Evolutionary conservation across 306 rosid genomes (phyloP).

Genomic region (Quercus bicolor): DNA sequence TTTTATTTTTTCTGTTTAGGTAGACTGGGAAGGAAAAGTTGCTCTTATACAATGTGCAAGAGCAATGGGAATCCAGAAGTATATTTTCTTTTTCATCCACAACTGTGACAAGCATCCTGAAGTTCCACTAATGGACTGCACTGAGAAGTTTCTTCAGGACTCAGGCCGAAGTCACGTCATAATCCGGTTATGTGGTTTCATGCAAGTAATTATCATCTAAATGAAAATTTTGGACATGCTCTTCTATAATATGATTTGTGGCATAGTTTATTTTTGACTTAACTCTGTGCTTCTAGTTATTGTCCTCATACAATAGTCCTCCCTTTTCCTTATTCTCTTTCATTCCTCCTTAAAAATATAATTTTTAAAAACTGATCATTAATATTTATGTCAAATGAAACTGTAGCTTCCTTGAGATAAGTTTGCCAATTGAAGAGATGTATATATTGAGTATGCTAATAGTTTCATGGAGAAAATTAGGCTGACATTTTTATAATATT

Average conservation of each 20-base stretch:
- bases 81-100: slow-evolving; percentile 83
- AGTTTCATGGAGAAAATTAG: too few relatives aligned
- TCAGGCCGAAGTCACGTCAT: slow-evolving; percentile 65
- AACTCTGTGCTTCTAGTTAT: neutral
- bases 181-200: slow-evolving; percentile 81
- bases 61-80: slow-evolving; percentile 98
- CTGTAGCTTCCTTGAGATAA: neutral
- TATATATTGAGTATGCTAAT: neutral
- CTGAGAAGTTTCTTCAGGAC: slow-evolving; percentile 77
- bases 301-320: neutral
- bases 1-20: slow-evolving; percentile 47
- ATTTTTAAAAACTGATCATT: neutral
- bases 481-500: too few relatives aligned
- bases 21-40: slow-evolving; percentile 99
- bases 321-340: neutral
- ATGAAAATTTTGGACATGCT: neutral
- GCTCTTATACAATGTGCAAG: slow-evolving; percentile 91
- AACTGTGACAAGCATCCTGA: slow-evolving; percentile 94
- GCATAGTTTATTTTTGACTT: neutral
- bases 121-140: slow-evolving; percentile 97
- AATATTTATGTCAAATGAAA: neutral
- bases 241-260: neutral
- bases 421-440: neutral
- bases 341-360: neutral
- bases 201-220: slow-evolving; percentile 57